Conservation (phyloP, 306 rosid genomes). For the Acacia melanoxylon region DNA sequence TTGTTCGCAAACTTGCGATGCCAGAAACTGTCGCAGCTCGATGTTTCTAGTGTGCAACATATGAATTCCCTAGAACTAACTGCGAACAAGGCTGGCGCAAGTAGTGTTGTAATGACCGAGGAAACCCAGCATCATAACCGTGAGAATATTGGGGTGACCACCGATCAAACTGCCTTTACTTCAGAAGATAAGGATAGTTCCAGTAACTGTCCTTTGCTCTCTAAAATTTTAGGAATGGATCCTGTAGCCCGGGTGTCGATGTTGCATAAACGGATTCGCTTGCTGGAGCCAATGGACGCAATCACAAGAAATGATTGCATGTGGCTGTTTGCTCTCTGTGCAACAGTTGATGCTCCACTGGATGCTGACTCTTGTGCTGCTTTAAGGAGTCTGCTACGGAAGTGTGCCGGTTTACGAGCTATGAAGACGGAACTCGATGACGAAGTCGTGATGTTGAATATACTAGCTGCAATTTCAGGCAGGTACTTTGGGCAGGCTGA, state of each 20-base stretch:
- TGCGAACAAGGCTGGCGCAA: slow-evolving; percentile 17
- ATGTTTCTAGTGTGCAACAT: slow-evolving; percentile 37
- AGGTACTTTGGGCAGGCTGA: slow-evolving; percentile 80
- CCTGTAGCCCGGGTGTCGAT: slow-evolving; percentile 54
- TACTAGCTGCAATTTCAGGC: slow-evolving; percentile 71
- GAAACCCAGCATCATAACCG: slow-evolving; percentile 27
- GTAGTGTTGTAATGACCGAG: background rate
- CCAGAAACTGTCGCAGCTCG: slow-evolving; percentile 61
- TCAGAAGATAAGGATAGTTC: slow-evolving; percentile 30
- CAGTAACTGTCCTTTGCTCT: slow-evolving; percentile 51
- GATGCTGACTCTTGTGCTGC: slow-evolving; percentile 71
- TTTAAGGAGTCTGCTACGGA: slow-evolving; percentile 75
- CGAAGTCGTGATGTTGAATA: slow-evolving; percentile 74
- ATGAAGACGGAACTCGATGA: slow-evolving; percentile 61
- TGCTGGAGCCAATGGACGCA: slow-evolving; percentile 34
- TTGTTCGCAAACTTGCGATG: slow-evolving; percentile 18
- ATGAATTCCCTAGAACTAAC: slow-evolving; percentile 1
- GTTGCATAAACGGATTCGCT: slow-evolving; percentile 61
- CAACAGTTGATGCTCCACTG: slow-evolving; percentile 70
- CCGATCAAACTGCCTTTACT: slow-evolving; percentile 17
- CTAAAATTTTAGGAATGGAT: slow-evolving; percentile 56
- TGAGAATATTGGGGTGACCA: slow-evolving; percentile 22
- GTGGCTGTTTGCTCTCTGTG: slow-evolving; percentile 87
- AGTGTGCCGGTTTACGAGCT: slow-evolving; percentile 75
- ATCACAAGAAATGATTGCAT: slow-evolving; percentile 57